Evolutionary conservation across 257 asterid species (phyloP), one percentile per base, ranked within the genome.

Genomic region (Scutellaria baicalensis): DNA sequence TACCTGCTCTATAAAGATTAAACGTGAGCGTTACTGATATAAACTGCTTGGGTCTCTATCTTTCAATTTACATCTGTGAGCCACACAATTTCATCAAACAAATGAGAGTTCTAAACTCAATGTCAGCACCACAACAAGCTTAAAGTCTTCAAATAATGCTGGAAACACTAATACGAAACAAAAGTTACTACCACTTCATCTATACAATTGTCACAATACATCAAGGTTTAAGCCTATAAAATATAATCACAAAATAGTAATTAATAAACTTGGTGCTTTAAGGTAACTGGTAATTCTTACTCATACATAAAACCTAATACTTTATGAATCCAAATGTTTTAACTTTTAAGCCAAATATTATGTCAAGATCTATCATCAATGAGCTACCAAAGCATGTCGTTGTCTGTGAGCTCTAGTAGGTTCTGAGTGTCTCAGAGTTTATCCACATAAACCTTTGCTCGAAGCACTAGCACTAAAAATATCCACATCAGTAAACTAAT

Each of bases 1-100:
- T 51, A 92, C 97, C 96, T 89, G 92, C 73, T 74, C 85, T 20
- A 77, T 48, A 45, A 60, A 75, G 48, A 72, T 65, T 75, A 65
- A 66, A 16, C 27, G 13, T 57, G 66, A 77, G 74, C 42, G 71
- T 58, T 61, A 35, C 8, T 17, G 6, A 66, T 27, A 35, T 51
- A 54, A 43, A 54, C 13, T 33, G 38, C 11, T 59, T 27, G 8
- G 16, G 44, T 23, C 40, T 50, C 44, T 31, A 35, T 48, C 38
- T 58, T 60, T 21, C 27, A 35, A 60, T 60, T 60, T 3, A 56
- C 39, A 16, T 31, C 9, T 51, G 51, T 7, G 12, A 44, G 9
- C 45, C 44, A 69, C 14, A 39, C 33, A 66, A 59, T 74, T 42
- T 43, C 69, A 69, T 44, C 59, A 50, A 71, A 44, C 48, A 61